These are phyloP conservation scores for Nasturtium officinale DNA, from an alignment of 345 rosid species.

Conservation along the genomic window DNA sequence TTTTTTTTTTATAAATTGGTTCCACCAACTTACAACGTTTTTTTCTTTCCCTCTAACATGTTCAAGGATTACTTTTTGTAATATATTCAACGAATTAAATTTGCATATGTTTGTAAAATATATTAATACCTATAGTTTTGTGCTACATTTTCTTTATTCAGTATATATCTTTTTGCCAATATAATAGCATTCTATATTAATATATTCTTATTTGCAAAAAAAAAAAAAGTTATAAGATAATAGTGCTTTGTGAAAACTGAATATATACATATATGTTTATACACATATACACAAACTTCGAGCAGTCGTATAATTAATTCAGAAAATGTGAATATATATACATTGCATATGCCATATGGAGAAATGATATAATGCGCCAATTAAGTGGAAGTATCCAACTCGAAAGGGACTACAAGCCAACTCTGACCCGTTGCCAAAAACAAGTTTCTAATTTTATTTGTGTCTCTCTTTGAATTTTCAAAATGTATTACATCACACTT, in stretches of 20 bases:
- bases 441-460: not conserved
- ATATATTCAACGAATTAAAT: not conserved
- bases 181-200: not conserved
- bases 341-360: constrained; percentile 15
- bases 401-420: constrained; percentile 34
- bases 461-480: not conserved
- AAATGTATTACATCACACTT: constrained; percentile 2
- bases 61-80: not conserved
- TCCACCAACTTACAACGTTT: constrained; percentile 34
- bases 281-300: not conserved
- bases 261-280: not conserved
- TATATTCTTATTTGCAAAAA: not conserved
- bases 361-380: constrained; percentile 6
- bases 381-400: constrained; percentile 35
- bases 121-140: not conserved
- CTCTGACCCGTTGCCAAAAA: constrained; percentile 14
- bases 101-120: not conserved
- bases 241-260: not conserved
- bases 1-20: not conserved
- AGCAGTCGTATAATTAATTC: not conserved
- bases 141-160: not conserved
- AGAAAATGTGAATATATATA: not conserved
- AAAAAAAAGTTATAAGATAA: not conserved
- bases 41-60: not conserved
- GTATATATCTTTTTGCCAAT: not conserved